These are phyloP conservation scores for Floccularia luteovirens DNA, from an alignment of 768 basidiomycete genomes.

Conservation along the genomic window DNA sequence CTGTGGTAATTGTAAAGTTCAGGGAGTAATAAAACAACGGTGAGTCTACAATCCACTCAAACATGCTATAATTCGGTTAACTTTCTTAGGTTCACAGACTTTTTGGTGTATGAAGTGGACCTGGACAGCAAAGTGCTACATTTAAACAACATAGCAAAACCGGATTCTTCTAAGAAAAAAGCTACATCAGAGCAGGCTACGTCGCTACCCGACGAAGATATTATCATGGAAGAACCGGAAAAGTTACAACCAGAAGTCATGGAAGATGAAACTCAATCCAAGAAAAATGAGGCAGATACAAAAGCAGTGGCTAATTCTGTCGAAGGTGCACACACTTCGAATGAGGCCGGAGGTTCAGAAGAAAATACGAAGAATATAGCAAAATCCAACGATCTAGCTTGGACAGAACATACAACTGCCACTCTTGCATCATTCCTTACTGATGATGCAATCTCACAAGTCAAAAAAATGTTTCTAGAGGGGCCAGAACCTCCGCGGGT, in stretches of 20 bases:
- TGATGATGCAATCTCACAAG: constrained; percentile 42
- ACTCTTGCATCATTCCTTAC: constrained; percentile 60
- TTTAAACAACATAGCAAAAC: constrained; percentile 71
- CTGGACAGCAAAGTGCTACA: constrained; percentile 74
- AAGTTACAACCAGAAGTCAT: not conserved
- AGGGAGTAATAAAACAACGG: constrained; percentile 97
- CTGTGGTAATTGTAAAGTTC: constrained; percentile 59
- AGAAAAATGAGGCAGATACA: constrained; percentile 5
- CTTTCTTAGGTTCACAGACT: constrained; percentile 82
- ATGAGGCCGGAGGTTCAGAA: constrained; percentile 4
- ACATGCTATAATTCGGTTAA: not conserved
- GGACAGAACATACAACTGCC: constrained; percentile 56
- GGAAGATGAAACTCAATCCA: not conserved
- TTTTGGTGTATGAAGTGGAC: constrained; percentile 89
- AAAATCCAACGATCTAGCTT: constrained; percentile 31
- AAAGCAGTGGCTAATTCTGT: too few relatives aligned
- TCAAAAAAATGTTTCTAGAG: constrained; percentile 75
- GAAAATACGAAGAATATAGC: constrained; percentile 9
- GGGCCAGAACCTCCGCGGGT: constrained; percentile 72
- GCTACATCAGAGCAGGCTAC: constrained; percentile 8
- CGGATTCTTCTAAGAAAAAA: constrained; percentile 41
- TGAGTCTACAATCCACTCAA: constrained; percentile 21
- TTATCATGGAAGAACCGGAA: not conserved
- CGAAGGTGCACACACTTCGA: not conserved
- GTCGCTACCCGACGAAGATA: constrained; percentile 9